Percentiles rank a stretch among this genome's conserved stretches.
Conservation (phyloP, 164 flowering plant species). For the Stephania yunnanensis region DNA sequence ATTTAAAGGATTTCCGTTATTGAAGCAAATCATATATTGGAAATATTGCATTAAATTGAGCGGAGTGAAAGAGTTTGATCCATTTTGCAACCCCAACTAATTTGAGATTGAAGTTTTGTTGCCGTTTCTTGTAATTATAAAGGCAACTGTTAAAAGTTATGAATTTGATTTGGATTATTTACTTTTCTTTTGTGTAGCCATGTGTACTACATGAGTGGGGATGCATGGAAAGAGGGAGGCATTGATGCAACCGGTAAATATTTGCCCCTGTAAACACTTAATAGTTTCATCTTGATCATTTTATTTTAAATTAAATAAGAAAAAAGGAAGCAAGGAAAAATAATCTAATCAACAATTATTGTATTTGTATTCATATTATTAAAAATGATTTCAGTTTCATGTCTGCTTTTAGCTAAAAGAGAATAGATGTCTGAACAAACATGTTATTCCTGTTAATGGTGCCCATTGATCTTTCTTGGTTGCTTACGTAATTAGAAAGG, state of each 20-base stretch:
- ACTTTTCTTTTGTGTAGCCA: constrained; percentile 55
- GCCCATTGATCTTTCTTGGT: background rate
- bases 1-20: too few relatives aligned
- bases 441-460: background rate
- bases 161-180: constrained; percentile 4
- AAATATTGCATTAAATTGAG: too few relatives aligned
- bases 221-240: constrained; percentile 99
- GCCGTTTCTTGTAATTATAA: background rate
- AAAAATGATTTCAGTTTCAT: background rate
- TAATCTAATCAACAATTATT: background rate
- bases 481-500: background rate
- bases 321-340: background rate
- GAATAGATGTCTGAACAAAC: background rate
- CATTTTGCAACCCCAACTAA: too few relatives aligned
- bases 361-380: background rate
- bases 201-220: constrained; percentile 98
- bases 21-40: too few relatives aligned
- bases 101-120: too few relatives aligned
- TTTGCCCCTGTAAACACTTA: constrained; percentile 6
- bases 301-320: background rate
- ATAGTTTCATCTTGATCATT: constrained; percentile 6
- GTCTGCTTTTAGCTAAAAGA: background rate
- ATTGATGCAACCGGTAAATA: constrained; percentile 94
- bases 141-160: background rate
- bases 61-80: too few relatives aligned